These are phyloP conservation scores for Epichloe glyceriae DNA, from an alignment of 2,329 filamentous ascomycete species.

Conservation along the genomic window DNA sequence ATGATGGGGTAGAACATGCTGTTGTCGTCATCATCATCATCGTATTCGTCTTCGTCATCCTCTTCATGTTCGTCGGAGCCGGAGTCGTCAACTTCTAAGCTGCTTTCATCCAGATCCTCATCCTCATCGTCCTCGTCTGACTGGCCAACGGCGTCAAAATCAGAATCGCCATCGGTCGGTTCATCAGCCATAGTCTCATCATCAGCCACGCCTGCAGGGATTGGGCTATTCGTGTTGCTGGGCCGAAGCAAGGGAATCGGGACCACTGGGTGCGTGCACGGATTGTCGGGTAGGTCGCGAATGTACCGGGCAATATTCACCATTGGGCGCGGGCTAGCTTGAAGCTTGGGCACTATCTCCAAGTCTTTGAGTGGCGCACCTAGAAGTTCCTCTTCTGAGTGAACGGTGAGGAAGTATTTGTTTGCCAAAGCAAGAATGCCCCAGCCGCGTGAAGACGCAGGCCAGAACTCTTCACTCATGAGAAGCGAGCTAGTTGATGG, in stretches of 20 bases:
- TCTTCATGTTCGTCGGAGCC: constrained; percentile 1
- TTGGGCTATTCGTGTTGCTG: neutral
- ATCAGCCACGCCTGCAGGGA: constrained; percentile 6
- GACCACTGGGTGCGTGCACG: constrained; percentile 8
- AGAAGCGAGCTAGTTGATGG: constrained; percentile 7
- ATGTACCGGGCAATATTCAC: constrained; percentile 16
- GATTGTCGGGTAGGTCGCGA: constrained; percentile 18
- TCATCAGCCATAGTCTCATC: constrained; percentile 5
- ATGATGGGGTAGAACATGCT: neutral
- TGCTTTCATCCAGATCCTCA: neutral
- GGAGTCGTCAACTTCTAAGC: neutral
- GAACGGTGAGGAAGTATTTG: constrained; percentile 28
- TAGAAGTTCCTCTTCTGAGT: constrained; percentile 20
- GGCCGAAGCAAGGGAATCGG: neutral
- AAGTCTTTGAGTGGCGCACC: constrained; percentile 14
- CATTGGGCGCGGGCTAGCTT: constrained; percentile 7
- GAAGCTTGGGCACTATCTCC: constrained; percentile 10
- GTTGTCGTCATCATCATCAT: neutral
- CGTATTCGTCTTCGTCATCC: neutral
- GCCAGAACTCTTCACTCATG: constrained; percentile 19
- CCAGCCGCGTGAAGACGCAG: constrained; percentile 28
- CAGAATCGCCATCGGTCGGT: neutral
- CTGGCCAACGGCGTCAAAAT: constrained; percentile 10
- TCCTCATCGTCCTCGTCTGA: constrained; percentile 9
- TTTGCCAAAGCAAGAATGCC: constrained; percentile 33